These are phyloP conservation scores for Solanum dulcamara DNA, from an alignment of 257 asterid species.

Conservation along the genomic window DNA sequence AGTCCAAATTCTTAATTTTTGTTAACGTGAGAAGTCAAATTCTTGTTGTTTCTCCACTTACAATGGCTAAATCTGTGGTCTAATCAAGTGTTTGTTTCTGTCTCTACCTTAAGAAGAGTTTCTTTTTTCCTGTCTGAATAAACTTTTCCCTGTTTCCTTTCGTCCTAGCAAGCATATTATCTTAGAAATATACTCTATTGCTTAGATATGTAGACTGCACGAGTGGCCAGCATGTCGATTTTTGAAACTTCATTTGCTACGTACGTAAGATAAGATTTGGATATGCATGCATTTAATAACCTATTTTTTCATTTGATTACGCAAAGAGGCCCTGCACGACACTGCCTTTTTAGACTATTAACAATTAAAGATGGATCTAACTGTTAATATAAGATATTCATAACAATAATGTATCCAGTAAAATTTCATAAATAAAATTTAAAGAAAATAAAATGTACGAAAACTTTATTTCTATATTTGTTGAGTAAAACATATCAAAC, in stretches of 20 bases:
- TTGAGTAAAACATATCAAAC: no score
- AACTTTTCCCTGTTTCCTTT: background rate
- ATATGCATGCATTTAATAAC: background rate
- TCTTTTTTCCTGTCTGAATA: background rate
- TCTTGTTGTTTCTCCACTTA: background rate
- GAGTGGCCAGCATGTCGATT: background rate
- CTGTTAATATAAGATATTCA: background rate
- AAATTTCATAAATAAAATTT: background rate
- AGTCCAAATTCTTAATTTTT: no score
- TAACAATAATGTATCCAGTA: no score
- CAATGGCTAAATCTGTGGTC: background rate
- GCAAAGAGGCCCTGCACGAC: background rate
- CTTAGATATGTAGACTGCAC: background rate
- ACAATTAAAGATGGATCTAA: background rate
- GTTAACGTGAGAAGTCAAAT: no score
- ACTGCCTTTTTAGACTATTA: background rate
- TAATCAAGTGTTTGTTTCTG: background rate
- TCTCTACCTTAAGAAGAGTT: background rate
- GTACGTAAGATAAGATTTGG: background rate
- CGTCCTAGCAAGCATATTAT: background rate
- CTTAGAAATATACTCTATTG: background rate
- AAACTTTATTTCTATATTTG: background rate
- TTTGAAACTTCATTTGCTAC: background rate
- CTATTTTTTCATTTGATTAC: background rate
- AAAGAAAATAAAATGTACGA: background rate